Base-by-base conservation (phyloP, 768 basidiomycete genomes). In the Tephrocybe sp. region DNA sequence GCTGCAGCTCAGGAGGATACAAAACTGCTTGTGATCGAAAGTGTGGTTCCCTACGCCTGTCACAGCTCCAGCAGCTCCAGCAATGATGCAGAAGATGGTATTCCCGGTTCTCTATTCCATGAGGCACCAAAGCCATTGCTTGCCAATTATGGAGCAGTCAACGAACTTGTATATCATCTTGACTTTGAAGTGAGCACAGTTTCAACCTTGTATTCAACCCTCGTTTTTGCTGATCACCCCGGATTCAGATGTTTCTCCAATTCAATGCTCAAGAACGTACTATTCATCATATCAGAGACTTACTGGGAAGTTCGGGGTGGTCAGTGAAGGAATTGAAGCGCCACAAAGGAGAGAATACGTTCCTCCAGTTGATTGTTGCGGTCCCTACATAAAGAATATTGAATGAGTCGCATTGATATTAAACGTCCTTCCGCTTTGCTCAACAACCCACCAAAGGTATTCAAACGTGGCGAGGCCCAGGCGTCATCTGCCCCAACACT, bases 21-120 rank as follows among this genome's bases (percentile, higher is more conserved):
- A 9, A 62, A 50, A 16, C 62, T 74, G 4, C 38, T 74, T 42
- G n/a, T 74, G 3, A 51, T 70, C 24, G 74, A 75, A 43, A 57
- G 52, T 33, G 49, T 72, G 16, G 39, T 68, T 13, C 59, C 64
- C 6, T 59, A 56, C 30, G 59, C 61, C 4, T 64, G 61, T 42
- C 48, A 48, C 15, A n/a, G 54, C 54, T 38, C 19, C 11, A 11
- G 11, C 11, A 11, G 11, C 27, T 29, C 15, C 23, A 31, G 23
- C 15, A 43, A 29, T 2, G 55, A 42, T n/a, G 16, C 21, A 7
- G 29, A 47, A 24, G 10, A 7, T 9, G 50, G 13, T 34, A 53
- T 52, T 21, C 37, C 51, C 4, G 29, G 31, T 3, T 60, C 0
- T 46, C 29, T 9, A 58, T 61, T 21, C 16, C 16, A 38, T 18